Evolutionary conservation across 192 early-diverging fungal genomes (phyloP), one percentile per base, ranked within the genome.

Genomic region (Umbelopsis vinacea): DNA sequence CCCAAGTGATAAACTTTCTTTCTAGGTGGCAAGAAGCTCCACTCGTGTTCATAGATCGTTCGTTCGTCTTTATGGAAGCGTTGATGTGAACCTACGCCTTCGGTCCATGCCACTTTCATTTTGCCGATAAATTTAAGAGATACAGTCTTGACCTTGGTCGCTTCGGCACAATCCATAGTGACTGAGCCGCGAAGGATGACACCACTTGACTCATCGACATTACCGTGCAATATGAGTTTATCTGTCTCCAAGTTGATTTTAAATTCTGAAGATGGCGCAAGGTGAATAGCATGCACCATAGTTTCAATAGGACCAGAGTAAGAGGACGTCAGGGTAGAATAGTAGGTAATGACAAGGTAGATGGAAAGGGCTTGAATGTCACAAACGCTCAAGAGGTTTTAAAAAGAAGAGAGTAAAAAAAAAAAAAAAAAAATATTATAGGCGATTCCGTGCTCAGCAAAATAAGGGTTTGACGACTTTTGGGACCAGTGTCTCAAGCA

Each of bases 171-270:
- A 38, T 75, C 76, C 19, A 91, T 70, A 9, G 84, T 40, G 4
- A 91, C 71, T 17, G 74, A 72, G 10, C 89, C 89, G 55, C 83
- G 81, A 21, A 91, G 71, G 8, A 91, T 26, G 11, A 71, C 67
- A n/a, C 85, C 83, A 7, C 77, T 77, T 12, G 84, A 74, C 72
- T 86, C 83, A 23, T 75, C 48, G 9, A 66, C 23, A 26, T 70
- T 68, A 6, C 85, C 85, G 43, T 72, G 79, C 45, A 86, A 26
- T n/a, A 76, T 74, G n/a, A 84, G 14, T 6, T 74, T 55, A 46
- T 81, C 73, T 12, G 67, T 47, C 37, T 84, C 83, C 17, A 82
- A 8, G 7, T 76, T 45, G 45, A 84, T 84, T 70, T 79, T 71
- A 24, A 81, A 74, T 4, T 77, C 76, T 29, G 68, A 38, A 0